Base-by-base conservation (phyloP, 495 filamentous ascomycete genomes). In the Aspergillus mulundensis region DNA sequence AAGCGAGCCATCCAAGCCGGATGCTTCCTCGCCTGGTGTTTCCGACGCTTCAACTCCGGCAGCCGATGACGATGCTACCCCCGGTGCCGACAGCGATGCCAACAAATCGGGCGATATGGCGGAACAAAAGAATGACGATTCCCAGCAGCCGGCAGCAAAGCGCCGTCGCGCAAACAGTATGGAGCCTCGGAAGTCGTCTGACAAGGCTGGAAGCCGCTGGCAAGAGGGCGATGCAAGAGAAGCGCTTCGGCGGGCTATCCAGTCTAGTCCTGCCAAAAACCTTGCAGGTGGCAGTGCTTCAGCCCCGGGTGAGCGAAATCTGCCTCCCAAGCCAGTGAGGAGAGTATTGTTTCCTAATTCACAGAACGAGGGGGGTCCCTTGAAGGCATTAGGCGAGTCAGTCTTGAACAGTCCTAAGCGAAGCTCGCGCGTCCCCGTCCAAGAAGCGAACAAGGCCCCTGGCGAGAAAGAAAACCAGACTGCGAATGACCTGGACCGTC, bases 281-380 rank as follows among this genome's bases (percentile, higher is more conserved):
- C 68, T 73, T 40, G 87, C 89, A 52, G 83, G 80, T 36, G 83
- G 82, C 50, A 73, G 83, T 60, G 84, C 82, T 61, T 84, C 91
- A 45, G 84, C 88, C 40, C 80, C 89, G 58, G 64, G 67, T 57
- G 65, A 64, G 52, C 66, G 62, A 55, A 64, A 58, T 49, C 74
- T 92, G 18, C 87, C 85, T 38, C 77, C 78, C 23, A 79, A 77
- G 60, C 80, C 80, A 42, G 89, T 87, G 21, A 81, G 89, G 65
- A 82, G 93, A 64, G 70, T 91, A 32, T 77, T 97, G 43, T 97
- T 97, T 71, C 86, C 88, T 50, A 73, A 69, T 59, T 56, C 67
- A 1, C 79, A 80, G 53, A 84, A 84, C 60, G 82, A 84, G 43
- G 77, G 59, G 32, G 62, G 80, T 18, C 70, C 76, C 50, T 69